Evolutionary conservation across 1,284 basidiomycete genomes (phyloP).

Genomic region (Leccinum pachyderme): DNA sequence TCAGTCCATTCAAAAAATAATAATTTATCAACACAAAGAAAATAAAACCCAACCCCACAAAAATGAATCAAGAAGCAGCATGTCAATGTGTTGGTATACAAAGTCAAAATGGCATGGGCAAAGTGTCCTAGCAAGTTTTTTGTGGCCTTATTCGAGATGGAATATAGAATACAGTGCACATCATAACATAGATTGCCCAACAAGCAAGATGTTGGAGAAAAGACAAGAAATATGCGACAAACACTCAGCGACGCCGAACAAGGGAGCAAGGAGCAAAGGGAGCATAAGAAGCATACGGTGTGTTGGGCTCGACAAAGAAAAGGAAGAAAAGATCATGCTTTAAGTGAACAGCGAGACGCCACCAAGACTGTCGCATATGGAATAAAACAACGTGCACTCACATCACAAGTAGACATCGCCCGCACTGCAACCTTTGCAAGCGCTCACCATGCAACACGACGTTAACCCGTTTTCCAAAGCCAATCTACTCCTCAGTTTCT

Average conservation of each 20-base stretch:
- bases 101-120: slow-evolving; percentile 25
- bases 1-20: background rate
- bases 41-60: background rate
- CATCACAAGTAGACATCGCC: slow-evolving; percentile 44
- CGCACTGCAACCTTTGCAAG: slow-evolving; percentile 45
- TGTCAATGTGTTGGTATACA: slow-evolving; percentile 18
- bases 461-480: slow-evolving; percentile 37
- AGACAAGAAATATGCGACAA: slow-evolving; percentile 22
- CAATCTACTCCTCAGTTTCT: slow-evolving; percentile 54
- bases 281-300: slow-evolving; percentile 21
- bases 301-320: slow-evolving; percentile 1
- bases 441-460: slow-evolving; percentile 33
- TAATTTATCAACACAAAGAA: background rate
- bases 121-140: slow-evolving; percentile 22
- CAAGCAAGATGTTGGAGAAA: slow-evolving; percentile 5
- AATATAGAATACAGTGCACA: slow-evolving; percentile 14
- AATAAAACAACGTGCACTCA: slow-evolving; percentile 15
- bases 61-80: slow-evolving; percentile 1
- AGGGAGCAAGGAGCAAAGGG: background rate
- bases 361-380: slow-evolving; percentile 1
- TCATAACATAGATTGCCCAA: slow-evolving; percentile 18
- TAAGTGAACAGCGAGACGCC: slow-evolving; percentile 6
- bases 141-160: slow-evolving; percentile 6
- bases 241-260: slow-evolving; percentile 7
- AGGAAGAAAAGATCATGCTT: slow-evolving; percentile 1